phyloP scores from a whole-genome alignment of 2,329 filamentous ascomycete genomes.

The Metarhizium rileyi region DNA sequence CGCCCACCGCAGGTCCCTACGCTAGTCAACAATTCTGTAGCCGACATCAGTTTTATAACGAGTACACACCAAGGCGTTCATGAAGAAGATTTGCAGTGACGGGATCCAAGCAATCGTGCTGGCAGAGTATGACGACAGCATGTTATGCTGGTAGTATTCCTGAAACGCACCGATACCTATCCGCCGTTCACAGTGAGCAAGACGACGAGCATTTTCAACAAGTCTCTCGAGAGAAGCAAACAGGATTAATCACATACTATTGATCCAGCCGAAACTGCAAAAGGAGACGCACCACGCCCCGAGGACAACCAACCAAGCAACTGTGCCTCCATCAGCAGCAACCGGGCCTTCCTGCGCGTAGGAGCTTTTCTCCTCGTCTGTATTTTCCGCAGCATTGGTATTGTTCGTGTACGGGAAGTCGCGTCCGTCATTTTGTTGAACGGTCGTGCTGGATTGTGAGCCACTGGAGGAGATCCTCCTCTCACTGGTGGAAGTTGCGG shows the following conservation, averaged over 20 bases:
- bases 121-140: constrained; percentile 32
- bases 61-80: constrained; percentile 27
- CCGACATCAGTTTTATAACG: background rate
- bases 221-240: background rate
- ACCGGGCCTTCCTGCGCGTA: background rate
- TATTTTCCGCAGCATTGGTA: background rate
- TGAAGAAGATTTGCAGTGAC: constrained; percentile 40
- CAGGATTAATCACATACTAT: constrained; percentile 10
- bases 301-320: constrained; percentile 21
- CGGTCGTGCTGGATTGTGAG: constrained; percentile 1
- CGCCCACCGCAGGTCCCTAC: constrained; percentile 46
- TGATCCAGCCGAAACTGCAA: constrained; percentile 22
- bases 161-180: constrained; percentile 37
- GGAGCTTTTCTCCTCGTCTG: background rate
- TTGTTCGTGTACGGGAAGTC: background rate
- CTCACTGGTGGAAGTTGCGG: background rate
- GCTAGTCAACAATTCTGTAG: background rate
- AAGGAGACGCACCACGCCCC: constrained; percentile 23
- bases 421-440: background rate
- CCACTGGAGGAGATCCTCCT: background rate
- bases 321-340: constrained; percentile 14
- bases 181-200: no score
- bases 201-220: no score
- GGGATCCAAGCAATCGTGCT: constrained; percentile 47
- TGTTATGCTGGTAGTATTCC: constrained; percentile 37